A percentile compares a stretch with the other conserved stretches of the same genome.
Conservation (phyloP, 768 basidiomycete genomes). For the Macrolepiota albuminosa region DNA sequence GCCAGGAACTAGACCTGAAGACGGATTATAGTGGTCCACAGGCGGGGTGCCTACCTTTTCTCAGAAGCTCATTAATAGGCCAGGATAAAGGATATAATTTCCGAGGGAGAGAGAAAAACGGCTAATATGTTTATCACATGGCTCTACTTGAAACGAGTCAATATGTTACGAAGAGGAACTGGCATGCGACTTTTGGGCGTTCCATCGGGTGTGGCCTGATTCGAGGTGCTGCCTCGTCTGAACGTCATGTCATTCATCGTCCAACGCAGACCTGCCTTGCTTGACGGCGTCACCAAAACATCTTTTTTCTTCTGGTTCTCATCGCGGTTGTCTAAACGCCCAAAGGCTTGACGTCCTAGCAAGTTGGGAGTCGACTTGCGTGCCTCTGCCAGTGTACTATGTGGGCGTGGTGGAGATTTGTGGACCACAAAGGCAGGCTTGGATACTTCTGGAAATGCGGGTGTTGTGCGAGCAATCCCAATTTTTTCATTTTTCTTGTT, state of each 20-base stretch:
- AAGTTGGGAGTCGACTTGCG: constrained; percentile 12
- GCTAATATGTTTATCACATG: neutral
- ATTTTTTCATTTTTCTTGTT: neutral
- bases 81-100: neutral
- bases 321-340: constrained; percentile 16
- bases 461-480: neutral
- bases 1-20: too few relatives aligned
- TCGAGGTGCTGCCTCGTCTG: constrained; percentile 21
- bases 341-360: constrained; percentile 30
- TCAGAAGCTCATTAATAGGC: neutral
- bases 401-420: constrained; percentile 8
- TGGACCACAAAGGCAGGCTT: constrained; percentile 3
- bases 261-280: constrained; percentile 20
- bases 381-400: constrained; percentile 9
- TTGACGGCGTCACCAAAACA: constrained; percentile 14
- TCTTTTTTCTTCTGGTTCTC: constrained; percentile 16
- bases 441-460: constrained; percentile 2
- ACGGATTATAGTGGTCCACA: neutral
- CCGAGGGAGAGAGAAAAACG: neutral
- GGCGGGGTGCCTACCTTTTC: neutral
- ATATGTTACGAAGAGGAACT: constrained; percentile 39
- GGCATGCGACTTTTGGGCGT: constrained; percentile 39
- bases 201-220: constrained; percentile 9
- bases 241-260: constrained; percentile 30
- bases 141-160: constrained; percentile 38